Evolutionary conservation across 1,284 basidiomycete genomes (phyloP), one percentile per base, ranked within the genome.

Genomic region (Apiotrichum brassicae): DNA sequence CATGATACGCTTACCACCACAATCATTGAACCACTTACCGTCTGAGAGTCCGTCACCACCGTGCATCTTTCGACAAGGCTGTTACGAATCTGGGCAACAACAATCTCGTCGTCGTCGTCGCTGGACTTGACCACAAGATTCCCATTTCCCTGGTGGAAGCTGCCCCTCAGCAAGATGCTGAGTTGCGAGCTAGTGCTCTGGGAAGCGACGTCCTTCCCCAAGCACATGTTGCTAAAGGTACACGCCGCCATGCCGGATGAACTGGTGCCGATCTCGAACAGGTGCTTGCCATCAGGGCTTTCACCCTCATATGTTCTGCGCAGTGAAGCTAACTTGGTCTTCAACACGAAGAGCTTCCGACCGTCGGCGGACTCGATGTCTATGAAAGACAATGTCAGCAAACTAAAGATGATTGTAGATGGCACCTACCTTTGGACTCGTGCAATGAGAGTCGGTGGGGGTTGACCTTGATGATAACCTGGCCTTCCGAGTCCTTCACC

Each of bases 11-110:
- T n/a, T n/a, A n/a, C n/a, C n/a, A n/a, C n/a, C n/a, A n/a, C n/a
- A n/a, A n/a, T n/a, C n/a, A n/a, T n/a, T 9, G 19, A 18, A 4
- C 36, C 9, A 61, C 66, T 48, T 32, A 70, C 70, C 18, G 68
- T 67, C 54, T 73, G 69, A 37, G 64, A 60, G 41, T 67, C 64
- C 12, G 42, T 46, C 18, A 68, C 65, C 3, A 68, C 38, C 51
- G 70, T 58, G 19, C 63, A 34, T n/a, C 57, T 55, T 43, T 65
- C 67, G 33, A 64, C 46, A 32, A 65, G 13, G 35, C 68, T 44
- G 37, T 71, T 59, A 14, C 60, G 57, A 38, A 74, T 68, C 48
- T 68, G 64, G 9, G 70, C 72, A 5, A 70, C 56, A 9, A 63
- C 54, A 11, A 13, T 9, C 9, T 25, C 19, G 3, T 42, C 40